Evolutionary conservation across 805 yeast species (phyloP), one percentile per base, ranked within the genome.

Genomic region (Starmerella etchellsii): DNA sequence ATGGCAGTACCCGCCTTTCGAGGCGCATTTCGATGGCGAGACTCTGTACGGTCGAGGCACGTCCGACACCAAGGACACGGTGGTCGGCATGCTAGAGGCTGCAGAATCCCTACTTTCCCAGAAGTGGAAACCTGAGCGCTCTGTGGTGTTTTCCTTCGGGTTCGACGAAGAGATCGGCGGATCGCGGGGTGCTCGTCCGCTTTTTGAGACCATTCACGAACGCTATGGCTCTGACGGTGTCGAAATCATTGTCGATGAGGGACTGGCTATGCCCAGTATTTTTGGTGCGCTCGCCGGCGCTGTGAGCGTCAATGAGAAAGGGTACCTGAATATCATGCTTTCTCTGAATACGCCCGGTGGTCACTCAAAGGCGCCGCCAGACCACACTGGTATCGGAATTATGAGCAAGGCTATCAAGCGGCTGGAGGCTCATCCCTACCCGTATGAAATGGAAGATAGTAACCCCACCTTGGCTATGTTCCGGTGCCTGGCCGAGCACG

Each of bases 141-240:
- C 83, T 1, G 55, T 81, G 14, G 46, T 83, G 7, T 53, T 78
- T 2, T 75, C 82, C 0, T 72, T 78, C 52, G 94, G 94, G 1
- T 79, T 74, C 50, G 94, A 83, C 54, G 94, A 83, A 62, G 95
- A 83, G 56, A 69, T 71, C 34, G 65, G 73, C 30, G 93, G 93
- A 3, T 39, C 41, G 13, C 56, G 63, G 7, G 87, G 91, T 36
- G 93, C 93, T 7, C 47, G 54, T 1, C 42, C 57, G n/a, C 61
- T 82, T n/a, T 66, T 70, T 11, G 47, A 67, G 31, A 62, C 60
- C 43, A 50, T 83, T 18, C 58, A 63, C 26, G 65, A 70, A 18
- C 66, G 66, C 41, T 77, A 73, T 50, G 94, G 94, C 7, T 49
- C 55, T 23, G 66, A 81, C 44, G 71, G 79, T 0, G 51, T 82